phyloP scores from a whole-genome alignment of 768 basidiomycete genomes.

The Suillus clintonianus region DNA sequence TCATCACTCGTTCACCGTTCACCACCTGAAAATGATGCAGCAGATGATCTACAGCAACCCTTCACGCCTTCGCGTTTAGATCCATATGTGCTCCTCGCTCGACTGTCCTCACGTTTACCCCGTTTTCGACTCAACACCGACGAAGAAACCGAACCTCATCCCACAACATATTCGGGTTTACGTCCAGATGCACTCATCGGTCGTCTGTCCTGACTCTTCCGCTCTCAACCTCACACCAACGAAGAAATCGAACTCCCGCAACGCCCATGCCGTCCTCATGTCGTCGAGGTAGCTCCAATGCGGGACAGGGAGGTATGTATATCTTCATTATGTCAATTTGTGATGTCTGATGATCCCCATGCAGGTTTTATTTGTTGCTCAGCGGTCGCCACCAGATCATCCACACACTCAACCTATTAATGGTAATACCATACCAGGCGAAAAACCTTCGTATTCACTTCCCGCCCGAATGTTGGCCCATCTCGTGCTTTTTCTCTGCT shows the following conservation, averaged over 20 bases:
- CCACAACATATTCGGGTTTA: background rate
- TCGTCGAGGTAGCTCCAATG: no score
- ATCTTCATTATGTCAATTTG: background rate
- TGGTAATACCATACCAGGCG: no score
- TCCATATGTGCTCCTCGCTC: no score
- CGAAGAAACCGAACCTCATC: background rate
- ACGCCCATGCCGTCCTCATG: no score
- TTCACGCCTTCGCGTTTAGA: background rate
- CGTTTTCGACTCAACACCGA: background rate
- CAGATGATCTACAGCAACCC: background rate
- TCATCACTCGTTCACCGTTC: background rate
- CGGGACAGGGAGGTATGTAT: background rate
- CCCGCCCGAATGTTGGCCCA: background rate
- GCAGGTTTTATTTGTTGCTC: background rate
- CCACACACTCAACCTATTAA: no score
- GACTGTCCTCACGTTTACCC: no score
- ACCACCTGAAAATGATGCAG: background rate
- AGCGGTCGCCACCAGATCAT: no score
- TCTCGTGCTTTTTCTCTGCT: background rate
- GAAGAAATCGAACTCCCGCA: no score
- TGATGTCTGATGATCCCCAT: background rate
- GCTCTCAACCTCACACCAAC: background rate
- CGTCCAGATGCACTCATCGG: background rate
- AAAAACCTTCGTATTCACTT: no score
- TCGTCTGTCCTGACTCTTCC: background rate